phyloP scores from a whole-genome alignment of 2,329 filamentous ascomycete species.

The Scytalidium lignicola region DNA sequence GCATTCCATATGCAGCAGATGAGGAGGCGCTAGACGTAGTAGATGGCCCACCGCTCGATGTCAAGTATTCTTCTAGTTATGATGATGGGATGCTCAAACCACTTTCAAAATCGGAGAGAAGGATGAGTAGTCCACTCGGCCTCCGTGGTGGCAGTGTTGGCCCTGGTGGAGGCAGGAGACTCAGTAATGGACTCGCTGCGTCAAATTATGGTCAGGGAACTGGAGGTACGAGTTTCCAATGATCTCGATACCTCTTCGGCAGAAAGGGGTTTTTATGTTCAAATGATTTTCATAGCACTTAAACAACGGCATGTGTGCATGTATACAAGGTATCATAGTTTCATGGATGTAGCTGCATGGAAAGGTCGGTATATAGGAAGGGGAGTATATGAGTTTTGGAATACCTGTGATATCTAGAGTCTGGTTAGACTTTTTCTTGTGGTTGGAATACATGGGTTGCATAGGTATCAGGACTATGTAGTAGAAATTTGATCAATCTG shows the following conservation, averaged over 20 bases:
- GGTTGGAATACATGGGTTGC: too few species aligned
- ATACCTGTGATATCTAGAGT: neutral
- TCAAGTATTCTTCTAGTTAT: conserved; percentile 1
- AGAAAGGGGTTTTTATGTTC: too few species aligned
- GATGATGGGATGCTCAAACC: neutral
- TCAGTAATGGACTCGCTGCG: conserved; percentile 28
- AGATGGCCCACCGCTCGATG: conserved; percentile 10
- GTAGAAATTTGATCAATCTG: neutral
- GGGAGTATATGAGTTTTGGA: neutral
- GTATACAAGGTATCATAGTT: neutral
- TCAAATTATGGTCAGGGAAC: conserved; percentile 25
- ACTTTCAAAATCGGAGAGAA: conserved; percentile 10
- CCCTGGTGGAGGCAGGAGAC: conserved; percentile 23
- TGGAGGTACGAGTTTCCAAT: conserved; percentile 24
- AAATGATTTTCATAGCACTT: neutral
- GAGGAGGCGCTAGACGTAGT: conserved; percentile 20
- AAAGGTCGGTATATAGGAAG: neutral
- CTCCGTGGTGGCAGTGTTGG: conserved; percentile 22
- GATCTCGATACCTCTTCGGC: neutral
- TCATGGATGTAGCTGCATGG: neutral
- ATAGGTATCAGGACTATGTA: neutral
- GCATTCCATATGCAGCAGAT: conserved; percentile 9
- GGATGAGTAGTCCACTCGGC: conserved; percentile 26
- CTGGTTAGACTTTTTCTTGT: neutral
- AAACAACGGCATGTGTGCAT: neutral